Conservation (phyloP, 2,329 filamentous ascomycete genomes). For the Curvularia sp. region DNA sequence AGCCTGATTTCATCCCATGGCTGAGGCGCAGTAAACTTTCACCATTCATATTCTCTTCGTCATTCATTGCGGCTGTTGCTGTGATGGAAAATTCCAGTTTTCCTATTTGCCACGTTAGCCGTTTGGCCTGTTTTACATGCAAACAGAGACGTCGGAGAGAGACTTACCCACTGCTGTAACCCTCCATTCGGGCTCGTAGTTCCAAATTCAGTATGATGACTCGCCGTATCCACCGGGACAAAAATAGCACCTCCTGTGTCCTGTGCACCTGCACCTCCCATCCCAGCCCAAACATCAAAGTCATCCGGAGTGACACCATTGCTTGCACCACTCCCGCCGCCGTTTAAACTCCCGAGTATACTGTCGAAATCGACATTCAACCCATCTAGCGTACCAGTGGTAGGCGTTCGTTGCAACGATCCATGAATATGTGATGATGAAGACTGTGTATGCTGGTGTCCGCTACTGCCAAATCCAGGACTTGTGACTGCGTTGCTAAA, state of each 20-base stretch:
- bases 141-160: neutral
- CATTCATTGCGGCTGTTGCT: conserved; percentile 26
- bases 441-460: conserved; percentile 8
- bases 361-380: conserved; percentile 45
- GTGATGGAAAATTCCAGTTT: conserved; percentile 38
- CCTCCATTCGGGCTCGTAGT: conserved; percentile 37
- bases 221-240: conserved; percentile 42
- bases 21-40: too few species aligned
- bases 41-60: neutral
- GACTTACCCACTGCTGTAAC: conserved; percentile 44
- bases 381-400: conserved; percentile 29
- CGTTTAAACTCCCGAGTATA: conserved; percentile 38
- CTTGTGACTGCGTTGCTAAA: conserved; percentile 21
- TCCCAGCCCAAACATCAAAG: conserved; percentile 37
- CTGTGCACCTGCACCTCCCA: conserved; percentile 29
- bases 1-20: too few species aligned
- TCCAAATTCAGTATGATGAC: conserved; percentile 24
- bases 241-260: conserved; percentile 47
- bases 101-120: conserved; percentile 23
- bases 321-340: conserved; percentile 9
- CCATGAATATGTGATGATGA: conserved; percentile 19
- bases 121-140: neutral
- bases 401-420: conserved; percentile 35
- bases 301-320: conserved; percentile 22
- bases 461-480: conserved; percentile 17